A percentile compares a stretch with the other conserved stretches of the same genome.
These are phyloP conservation scores for Aurinia saxatilis DNA, from an alignment of 345 rosid genomes.

Conservation along the genomic window DNA sequence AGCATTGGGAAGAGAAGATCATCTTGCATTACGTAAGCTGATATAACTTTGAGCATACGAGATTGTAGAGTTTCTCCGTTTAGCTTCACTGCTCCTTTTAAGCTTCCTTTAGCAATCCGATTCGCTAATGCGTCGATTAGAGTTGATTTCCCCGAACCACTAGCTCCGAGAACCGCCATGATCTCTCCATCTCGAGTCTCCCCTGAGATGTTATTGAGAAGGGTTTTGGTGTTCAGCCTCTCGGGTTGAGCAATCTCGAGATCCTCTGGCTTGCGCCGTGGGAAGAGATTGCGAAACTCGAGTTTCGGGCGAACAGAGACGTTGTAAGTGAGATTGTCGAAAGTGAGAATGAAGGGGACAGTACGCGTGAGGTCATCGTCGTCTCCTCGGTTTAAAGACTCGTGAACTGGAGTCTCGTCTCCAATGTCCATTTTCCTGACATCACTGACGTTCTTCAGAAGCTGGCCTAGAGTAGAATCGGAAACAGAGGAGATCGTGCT, in stretches of 20 bases:
- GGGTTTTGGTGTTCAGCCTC: slow-evolving; percentile 47
- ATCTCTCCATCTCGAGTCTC: slow-evolving; percentile 90
- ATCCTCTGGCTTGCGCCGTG: slow-evolving; percentile 27
- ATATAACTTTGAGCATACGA: slow-evolving; percentile 73
- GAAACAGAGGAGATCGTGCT: slow-evolving; percentile 10
- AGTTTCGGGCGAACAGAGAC: slow-evolving; percentile 53
- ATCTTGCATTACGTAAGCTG: slow-evolving; percentile 96
- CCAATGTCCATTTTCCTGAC: slow-evolving; percentile 54
- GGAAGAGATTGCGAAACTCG: slow-evolving; percentile 30
- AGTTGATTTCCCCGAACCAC: slow-evolving; percentile 94
- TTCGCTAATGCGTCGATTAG: slow-evolving; percentile 84
- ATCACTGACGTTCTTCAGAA: slow-evolving; percentile 70
- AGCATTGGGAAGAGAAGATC: slow-evolving; percentile 86
- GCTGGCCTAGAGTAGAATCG: slow-evolving; percentile 59
- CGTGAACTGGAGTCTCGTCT: slow-evolving; percentile 71
- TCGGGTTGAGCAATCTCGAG: slow-evolving; percentile 32
- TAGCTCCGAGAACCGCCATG: slow-evolving; percentile 86
- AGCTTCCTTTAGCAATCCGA: slow-evolving; percentile 71
- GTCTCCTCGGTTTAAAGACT: slow-evolving; percentile 25
- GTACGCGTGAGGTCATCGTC: slow-evolving; percentile 30
- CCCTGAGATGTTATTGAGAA: slow-evolving; percentile 80
- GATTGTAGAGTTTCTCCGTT: slow-evolving; percentile 79
- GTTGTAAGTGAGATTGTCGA: slow-evolving; percentile 69
- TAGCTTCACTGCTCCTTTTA: slow-evolving; percentile 60
- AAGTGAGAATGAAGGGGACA: slow-evolving; percentile 66